Evolutionary conservation across 495 filamentous ascomycete species (phyloP), one percentile per base, ranked within the genome.

Genomic region (Penicillium pulvis): DNA sequence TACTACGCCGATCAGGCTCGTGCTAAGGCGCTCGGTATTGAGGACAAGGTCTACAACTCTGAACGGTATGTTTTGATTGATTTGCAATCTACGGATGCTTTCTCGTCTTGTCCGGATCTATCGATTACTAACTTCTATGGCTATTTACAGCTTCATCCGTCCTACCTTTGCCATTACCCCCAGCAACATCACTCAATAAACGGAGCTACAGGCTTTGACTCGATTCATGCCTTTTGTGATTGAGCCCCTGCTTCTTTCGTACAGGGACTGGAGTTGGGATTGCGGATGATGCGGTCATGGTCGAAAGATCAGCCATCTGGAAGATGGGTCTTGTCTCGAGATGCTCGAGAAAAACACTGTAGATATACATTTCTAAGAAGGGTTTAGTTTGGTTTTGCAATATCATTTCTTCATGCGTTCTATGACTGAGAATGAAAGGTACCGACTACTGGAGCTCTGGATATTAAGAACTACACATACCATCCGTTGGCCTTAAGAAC

Each of bases 21-120:
- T 44, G 95, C 97, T 83, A 90, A 90, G 83, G 87, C 90, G 76
- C 79, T 98, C 63, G 93, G 93, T 30, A 81, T 83, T 61, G 89
- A 93, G 74, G 81, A 80, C 24, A 85, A 84, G 67, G 83, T 94
- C 33, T 98, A 98, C 74, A 85, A 98, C 79, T 87, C 85, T 58
- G 92, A 96, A 64, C 79, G 88, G 93, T 96, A 81, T 45, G 91
- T 81, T 51, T 43, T 33, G 17, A 3, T 20, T 6, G 35, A 16
- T 14, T 33, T 55, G 30, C n/a, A 4, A 44, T 42, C 9, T 14
- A 8, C 2, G 23, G 0, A 35, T 14, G 26, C 23, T 31, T 30
- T 51, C 36, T 11, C 26, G 33, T 51, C 36, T 11, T 56, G 39
- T 28, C 26, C 49, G n/a, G n/a, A 16, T 31, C 10, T 36, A 9